These are phyloP conservation scores for Paramyrothecium sp. DNA, from an alignment of 2,329 filamentous ascomycete species.

Conservation along the genomic window DNA sequence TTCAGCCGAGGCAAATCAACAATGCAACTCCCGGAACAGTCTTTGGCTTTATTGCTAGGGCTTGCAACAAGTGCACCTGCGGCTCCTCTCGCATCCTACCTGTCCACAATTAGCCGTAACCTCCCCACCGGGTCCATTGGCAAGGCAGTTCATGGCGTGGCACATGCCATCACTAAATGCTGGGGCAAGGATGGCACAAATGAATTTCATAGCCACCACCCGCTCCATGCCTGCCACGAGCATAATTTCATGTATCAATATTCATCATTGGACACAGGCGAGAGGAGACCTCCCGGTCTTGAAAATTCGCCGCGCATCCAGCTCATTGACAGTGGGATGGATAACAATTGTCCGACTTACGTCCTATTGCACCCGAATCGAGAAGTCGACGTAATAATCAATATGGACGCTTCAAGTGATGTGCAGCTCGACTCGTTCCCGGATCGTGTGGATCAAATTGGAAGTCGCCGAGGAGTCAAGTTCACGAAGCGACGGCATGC, in stretches of 20 bases:
- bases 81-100: constrained; percentile 7
- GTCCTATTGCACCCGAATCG: constrained; percentile 5
- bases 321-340: constrained; percentile 10
- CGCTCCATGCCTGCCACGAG: constrained; percentile 7
- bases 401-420: constrained; percentile 10
- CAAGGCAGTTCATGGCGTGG: constrained; percentile 2
- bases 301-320: constrained; percentile 7
- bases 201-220: constrained; percentile 8
- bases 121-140: constrained; percentile 2
- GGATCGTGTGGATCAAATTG: constrained; percentile 8
- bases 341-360: constrained; percentile 9
- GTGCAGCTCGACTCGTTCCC: constrained; percentile 7
- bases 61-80: constrained; percentile 8
- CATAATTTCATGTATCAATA: constrained; percentile 8
- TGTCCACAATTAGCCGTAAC: constrained; percentile 5
- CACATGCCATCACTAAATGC: background rate
- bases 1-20: constrained; percentile 7
- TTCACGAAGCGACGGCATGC: constrained; percentile 2
- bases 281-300: background rate
- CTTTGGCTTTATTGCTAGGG: constrained; percentile 4
- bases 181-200: constrained; percentile 9
- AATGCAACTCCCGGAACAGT: constrained; percentile 8
- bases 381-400: constrained; percentile 7
- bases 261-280: background rate
- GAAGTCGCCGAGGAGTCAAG: constrained; percentile 4